phyloP scores from a whole-genome alignment of 2,329 filamentous ascomycete species.

The Fusarium lateritium region DNA sequence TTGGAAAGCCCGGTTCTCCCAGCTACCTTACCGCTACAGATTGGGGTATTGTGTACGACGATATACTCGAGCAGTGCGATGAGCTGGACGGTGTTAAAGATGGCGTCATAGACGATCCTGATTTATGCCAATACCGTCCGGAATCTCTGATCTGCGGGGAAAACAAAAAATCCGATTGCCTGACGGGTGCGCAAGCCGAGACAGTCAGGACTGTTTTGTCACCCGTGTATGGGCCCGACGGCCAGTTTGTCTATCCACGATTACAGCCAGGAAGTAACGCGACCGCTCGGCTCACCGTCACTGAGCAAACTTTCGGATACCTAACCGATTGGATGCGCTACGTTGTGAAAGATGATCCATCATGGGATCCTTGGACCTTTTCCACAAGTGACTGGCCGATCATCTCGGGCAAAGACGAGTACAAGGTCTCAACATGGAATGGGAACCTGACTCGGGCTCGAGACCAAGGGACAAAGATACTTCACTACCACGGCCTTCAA shows the following conservation, averaged over 20 bases:
- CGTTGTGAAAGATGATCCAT: slow-evolving; percentile 57
- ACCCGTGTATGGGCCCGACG: slow-evolving; percentile 47
- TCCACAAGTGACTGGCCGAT: slow-evolving; percentile 37
- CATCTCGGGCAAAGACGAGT: slow-evolving; percentile 53
- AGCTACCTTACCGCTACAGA: neutral
- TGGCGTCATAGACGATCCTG: slow-evolving; percentile 63
- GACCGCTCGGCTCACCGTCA: slow-evolving; percentile 47
- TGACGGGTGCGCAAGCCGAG: neutral
- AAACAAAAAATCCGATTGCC: neutral
- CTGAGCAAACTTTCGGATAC: slow-evolving; percentile 5
- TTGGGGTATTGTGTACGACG: slow-evolving; percentile 52
- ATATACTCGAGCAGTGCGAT: slow-evolving; percentile 65
- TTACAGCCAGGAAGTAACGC: slow-evolving; percentile 62
- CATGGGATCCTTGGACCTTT: slow-evolving; percentile 49
- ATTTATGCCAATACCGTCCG: slow-evolving; percentile 62
- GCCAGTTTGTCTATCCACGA: slow-evolving; percentile 58
- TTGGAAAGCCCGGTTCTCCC: neutral
- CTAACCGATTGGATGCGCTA: slow-evolving; percentile 53
- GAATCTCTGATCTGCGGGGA: slow-evolving; percentile 56
- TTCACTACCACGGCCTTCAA: slow-evolving; percentile 61
- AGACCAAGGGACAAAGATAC: slow-evolving; percentile 58
- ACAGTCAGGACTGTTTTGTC: slow-evolving; percentile 48
- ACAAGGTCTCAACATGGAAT: slow-evolving; percentile 55
- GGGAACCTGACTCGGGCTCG: slow-evolving; percentile 58
- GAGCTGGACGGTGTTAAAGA: slow-evolving; percentile 63